A percentile compares a stretch with the other conserved stretches of the same genome.
Conservation (phyloP, 2,329 filamentous ascomycete species). For the Colletotrichum lupini region DNA sequence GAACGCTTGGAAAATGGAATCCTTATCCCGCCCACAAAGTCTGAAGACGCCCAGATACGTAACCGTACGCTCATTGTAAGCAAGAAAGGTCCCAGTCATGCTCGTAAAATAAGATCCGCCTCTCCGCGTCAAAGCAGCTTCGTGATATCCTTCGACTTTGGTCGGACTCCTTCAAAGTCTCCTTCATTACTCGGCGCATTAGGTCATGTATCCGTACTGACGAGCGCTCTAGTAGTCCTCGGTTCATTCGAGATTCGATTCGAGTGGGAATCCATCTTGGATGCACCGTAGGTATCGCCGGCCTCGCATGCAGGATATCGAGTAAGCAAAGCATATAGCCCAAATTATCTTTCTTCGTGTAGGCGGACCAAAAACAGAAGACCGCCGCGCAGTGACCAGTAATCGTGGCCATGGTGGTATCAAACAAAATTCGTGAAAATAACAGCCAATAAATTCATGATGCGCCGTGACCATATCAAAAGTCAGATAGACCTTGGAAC, state of each 20-base stretch:
- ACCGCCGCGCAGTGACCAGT: constrained; percentile 25
- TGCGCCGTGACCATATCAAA: not conserved
- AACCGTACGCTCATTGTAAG: constrained; percentile 1
- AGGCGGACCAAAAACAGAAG: constrained; percentile 13
- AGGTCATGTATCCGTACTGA: constrained; percentile 9
- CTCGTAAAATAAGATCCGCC: constrained; percentile 14
- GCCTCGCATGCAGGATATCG: constrained; percentile 7
- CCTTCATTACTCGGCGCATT: constrained; percentile 20
- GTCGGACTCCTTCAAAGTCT: constrained; percentile 6
- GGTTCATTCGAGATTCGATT: too few relatives aligned
- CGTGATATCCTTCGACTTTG: constrained; percentile 7
- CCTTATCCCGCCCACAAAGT: not conserved
- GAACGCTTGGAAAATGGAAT: constrained; percentile 14
- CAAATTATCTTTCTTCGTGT: constrained; percentile 12
- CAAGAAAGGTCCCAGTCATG: constrained; percentile 10
- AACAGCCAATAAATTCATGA: not conserved
- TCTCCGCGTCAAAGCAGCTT: constrained; percentile 15
- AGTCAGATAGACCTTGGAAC: not conserved
- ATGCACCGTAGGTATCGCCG: not conserved
- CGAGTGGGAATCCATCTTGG: too few relatives aligned
- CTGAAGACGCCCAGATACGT: constrained; percentile 9
- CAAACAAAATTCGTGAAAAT: constrained; percentile 34
- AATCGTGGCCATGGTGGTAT: constrained; percentile 35
- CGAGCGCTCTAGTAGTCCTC: not conserved
- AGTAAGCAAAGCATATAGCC: constrained; percentile 5